Evolutionary conservation across 352 stramenopile genomes (phyloP).

Genomic region (Pythium rishiriense): DNA sequence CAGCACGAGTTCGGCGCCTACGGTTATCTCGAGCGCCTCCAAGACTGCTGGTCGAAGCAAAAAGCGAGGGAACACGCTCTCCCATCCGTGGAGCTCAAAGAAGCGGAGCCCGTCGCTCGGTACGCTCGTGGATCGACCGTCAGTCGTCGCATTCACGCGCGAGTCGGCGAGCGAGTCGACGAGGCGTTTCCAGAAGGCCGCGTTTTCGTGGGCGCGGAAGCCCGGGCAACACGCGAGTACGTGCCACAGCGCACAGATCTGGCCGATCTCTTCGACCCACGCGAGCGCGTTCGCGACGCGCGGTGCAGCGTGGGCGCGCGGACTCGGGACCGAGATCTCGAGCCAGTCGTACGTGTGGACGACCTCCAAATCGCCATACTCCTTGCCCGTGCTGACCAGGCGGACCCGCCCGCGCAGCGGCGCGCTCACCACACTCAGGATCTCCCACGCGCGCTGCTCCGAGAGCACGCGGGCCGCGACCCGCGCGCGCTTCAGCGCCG

Average conservation of each 20-base stretch:
- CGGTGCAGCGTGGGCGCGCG: neutral
- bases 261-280: neutral
- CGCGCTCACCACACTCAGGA: neutral
- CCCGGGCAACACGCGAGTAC: conserved; percentile 3
- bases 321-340: neutral
- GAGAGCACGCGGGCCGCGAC: too few relatives aligned
- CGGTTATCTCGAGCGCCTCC: too few relatives aligned
- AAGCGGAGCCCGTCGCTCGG: neutral
- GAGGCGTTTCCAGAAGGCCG: conserved; percentile 13
- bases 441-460: neutral
- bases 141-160: neutral
- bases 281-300: neutral
- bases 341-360: conserved; percentile 13
- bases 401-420: neutral
- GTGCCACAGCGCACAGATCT: neutral
- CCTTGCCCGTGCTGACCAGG: neutral
- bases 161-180: neutral
- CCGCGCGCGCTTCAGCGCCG: too few relatives aligned
- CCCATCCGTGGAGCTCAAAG: neutral
- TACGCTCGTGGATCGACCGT: too few relatives aligned
- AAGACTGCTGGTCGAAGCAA: too few relatives aligned
- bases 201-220: conserved; percentile 4
- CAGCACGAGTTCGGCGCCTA: too few relatives aligned
- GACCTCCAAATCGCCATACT: neutral
- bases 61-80: too few relatives aligned